A percentile compares a stretch with the other conserved stretches of the same genome.
These are phyloP conservation scores for Pochonia chlamydosporia DNA, from an alignment of 2,329 filamentous ascomycete species.

Conservation along the genomic window DNA sequence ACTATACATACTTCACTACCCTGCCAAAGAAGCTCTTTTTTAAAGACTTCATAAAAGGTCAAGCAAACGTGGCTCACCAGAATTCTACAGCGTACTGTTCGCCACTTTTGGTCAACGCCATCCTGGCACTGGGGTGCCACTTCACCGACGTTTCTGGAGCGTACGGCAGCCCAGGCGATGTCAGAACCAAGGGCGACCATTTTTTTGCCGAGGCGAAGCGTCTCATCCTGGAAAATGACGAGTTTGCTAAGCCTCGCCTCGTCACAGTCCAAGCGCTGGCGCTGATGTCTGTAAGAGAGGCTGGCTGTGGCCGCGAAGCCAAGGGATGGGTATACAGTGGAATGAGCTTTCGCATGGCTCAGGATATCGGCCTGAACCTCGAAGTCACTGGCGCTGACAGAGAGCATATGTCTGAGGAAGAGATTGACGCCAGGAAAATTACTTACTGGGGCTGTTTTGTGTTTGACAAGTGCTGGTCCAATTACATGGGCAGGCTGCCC, in stretches of 20 bases:
- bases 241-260: conserved; percentile 82
- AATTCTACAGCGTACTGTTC: conserved; percentile 72
- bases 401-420: conserved; percentile 64
- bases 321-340: conserved; percentile 98
- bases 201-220: conserved; percentile 94
- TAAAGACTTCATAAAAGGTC: conserved; percentile 73
- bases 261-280: conserved; percentile 91
- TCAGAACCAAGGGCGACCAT: conserved; percentile 84
- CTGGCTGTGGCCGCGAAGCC: conserved; percentile 86
- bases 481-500: conserved; percentile 87
- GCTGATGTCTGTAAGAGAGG: conserved; percentile 93
- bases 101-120: conserved; percentile 83
- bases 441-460: conserved; percentile 98
- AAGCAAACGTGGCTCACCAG: conserved; percentile 43
- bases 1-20: conserved; percentile 93
- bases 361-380: conserved; percentile 86
- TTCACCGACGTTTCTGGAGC: conserved; percentile 76
- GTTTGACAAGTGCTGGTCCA: conserved; percentile 99
- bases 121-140: conserved; percentile 88
- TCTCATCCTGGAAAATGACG: conserved; percentile 82
- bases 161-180: conserved; percentile 65
- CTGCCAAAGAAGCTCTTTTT: conserved; percentile 83
- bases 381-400: conserved; percentile 63
- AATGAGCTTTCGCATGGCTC: conserved; percentile 97
- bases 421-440: conserved; percentile 81